Evolutionary conservation across 2,329 filamentous ascomycete species (phyloP), one percentile per base, ranked within the genome.

Genomic region (Penicillium sp.): DNA sequence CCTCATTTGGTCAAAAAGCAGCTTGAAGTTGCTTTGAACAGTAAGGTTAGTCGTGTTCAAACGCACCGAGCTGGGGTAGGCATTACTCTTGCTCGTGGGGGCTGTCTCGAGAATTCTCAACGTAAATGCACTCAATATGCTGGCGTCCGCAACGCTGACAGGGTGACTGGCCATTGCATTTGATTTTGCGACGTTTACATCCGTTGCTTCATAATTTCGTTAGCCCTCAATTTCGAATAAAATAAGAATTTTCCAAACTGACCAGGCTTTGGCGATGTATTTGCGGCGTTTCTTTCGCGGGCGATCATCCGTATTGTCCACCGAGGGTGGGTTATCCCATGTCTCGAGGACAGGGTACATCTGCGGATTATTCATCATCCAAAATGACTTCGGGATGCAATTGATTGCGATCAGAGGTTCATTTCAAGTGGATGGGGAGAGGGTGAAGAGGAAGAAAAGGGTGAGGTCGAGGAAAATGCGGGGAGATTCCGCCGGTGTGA

Each of bases 41-140:
- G 5, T 8, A 10, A 6, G 7, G 29, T 52, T 26, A 19, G 41
- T 50, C 17, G 39, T 43, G 31, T 31, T 35, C 17, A 19, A 12
- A 17, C 3, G 5, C 15, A 29, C 12, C 15, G 22, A 22, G 10
- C 19, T 13, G 1, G 22, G 8, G 15, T 31, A 4, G 19, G 31
- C 40, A 93, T 77, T 77, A 22, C 78, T 77, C 22, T 72, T 71
- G 54, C 91, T 79, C 57, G 87, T 83, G 33, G 12, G 39, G 74
- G 72, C 43, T 80, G 77, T 81, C 93, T 85, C 48, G 81, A 76
- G 75, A 85, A 90, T 68, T 94, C 87, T 39, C 74, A 69, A 56
- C 51, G 40, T 62, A 61, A 39, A 63, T 52, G 45, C 61, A 63
- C 75, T 80, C 54, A 26, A 67, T 54, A 13, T 48, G 54, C 39